A percentile compares a stretch with the other conserved stretches of the same genome.
Evolutionary conservation across 2,329 filamentous ascomycete species (phyloP).

Genomic region (Conoideocrella luteorostrata): DNA sequence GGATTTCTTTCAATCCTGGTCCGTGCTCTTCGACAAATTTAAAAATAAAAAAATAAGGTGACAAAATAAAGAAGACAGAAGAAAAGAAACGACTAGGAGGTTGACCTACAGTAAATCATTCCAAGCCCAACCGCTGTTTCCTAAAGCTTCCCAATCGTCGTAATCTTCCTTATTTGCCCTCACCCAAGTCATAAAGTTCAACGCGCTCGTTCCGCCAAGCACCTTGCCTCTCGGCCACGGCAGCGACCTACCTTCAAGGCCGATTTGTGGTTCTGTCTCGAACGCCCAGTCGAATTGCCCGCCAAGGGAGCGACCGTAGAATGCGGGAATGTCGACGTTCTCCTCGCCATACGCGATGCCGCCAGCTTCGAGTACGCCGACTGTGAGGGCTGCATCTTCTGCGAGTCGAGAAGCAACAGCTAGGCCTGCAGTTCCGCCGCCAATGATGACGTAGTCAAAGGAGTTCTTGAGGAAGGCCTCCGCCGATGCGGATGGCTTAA

Average conservation of each 20-base stretch:
- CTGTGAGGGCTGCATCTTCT: slow-evolving; percentile 23
- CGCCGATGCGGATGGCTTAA: background rate
- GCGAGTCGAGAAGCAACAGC: slow-evolving; percentile 41
- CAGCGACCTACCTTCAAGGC: slow-evolving; percentile 31
- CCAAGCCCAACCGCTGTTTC: slow-evolving; percentile 55
- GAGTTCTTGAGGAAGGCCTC: slow-evolving; percentile 17
- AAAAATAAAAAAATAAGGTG: too few species aligned
- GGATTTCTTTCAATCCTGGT: too few species aligned
- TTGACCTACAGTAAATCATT: slow-evolving; percentile 30
- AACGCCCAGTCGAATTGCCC: slow-evolving; percentile 35
- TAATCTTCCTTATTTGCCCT: slow-evolving; percentile 42
- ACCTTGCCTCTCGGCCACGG: slow-evolving; percentile 40
- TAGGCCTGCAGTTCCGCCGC: slow-evolving; percentile 50
- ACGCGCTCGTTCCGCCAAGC: slow-evolving; percentile 55
- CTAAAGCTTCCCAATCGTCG: slow-evolving; percentile 51
- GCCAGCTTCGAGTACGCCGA: slow-evolving; percentile 28
- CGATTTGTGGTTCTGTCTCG: slow-evolving; percentile 30
- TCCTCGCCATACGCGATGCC: slow-evolving; percentile 20
- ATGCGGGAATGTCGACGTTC: slow-evolving; percentile 33
- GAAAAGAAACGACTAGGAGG: too few species aligned
- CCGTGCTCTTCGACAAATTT: background rate
- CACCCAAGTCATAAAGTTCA: slow-evolving; percentile 53
- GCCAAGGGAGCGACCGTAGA: slow-evolving; percentile 29
- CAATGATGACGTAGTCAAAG: slow-evolving; percentile 38
- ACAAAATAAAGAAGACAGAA: slow-evolving; percentile 6